Evolutionary conservation across 192 early-diverging fungal genomes (phyloP).

Genomic region (Piromyces finnis): DNA sequence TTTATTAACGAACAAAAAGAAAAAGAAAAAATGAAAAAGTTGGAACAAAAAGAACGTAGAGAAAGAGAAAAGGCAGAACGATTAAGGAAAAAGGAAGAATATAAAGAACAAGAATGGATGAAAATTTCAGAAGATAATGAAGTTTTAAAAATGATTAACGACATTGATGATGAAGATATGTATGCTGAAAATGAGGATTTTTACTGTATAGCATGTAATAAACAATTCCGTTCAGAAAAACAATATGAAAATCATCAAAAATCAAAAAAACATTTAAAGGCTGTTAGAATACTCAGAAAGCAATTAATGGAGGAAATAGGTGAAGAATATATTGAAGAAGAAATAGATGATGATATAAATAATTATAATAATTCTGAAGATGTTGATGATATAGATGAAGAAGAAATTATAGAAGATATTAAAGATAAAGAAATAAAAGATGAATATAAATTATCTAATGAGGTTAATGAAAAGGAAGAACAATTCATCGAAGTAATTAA

Average conservation of each 20-base stretch:
- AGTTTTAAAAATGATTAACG: constrained; percentile 12
- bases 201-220: constrained; percentile 75
- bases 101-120: constrained; percentile 58
- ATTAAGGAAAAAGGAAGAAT: constrained; percentile 25
- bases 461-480: neutral
- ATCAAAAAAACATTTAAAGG: constrained; percentile 72
- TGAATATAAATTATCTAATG: constrained; percentile 19
- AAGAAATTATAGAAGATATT: constrained; percentile 20
- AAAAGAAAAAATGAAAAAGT: constrained; percentile 28
- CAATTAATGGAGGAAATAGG: constrained; percentile 33
- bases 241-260: constrained; percentile 72
- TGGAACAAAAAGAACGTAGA: constrained; percentile 36
- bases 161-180: constrained; percentile 15
- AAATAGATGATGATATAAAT: neutral
- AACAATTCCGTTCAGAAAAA: constrained; percentile 60
- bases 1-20: constrained; percentile 30
- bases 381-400: constrained; percentile 1
- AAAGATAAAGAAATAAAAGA: constrained; percentile 20
- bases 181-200: constrained; percentile 39
- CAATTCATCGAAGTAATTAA: constrained; percentile 9
- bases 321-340: neutral
- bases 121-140: constrained; percentile 27
- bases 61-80: constrained; percentile 33
- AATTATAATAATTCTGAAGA: constrained; percentile 5
- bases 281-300: constrained; percentile 44